These are phyloP conservation scores for Cystobasidium onofrii DNA, from an alignment of 768 basidiomycete species.

Conservation along the genomic window DNA sequence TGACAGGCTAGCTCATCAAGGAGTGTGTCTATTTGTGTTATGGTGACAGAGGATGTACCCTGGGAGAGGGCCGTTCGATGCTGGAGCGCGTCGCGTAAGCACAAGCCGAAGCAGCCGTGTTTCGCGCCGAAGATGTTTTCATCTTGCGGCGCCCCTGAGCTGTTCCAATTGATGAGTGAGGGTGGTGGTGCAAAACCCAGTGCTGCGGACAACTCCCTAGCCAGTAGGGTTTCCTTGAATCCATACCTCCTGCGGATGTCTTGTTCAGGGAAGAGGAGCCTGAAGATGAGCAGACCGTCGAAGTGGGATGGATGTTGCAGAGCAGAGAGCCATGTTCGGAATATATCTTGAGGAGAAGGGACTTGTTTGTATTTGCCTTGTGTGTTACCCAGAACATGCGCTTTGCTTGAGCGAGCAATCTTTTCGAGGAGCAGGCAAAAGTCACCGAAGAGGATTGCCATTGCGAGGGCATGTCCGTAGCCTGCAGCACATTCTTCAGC, in stretches of 20 bases:
- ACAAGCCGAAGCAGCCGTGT: conserved; percentile 62
- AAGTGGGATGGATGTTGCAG: background rate
- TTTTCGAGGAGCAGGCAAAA: background rate
- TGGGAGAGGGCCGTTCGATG: conserved; percentile 49
- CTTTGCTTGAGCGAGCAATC: background rate
- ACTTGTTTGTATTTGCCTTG: background rate
- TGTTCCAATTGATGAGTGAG: background rate
- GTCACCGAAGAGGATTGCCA: conserved; percentile 1
- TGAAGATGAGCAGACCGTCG: conserved; percentile 56
- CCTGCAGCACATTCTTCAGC: no score
- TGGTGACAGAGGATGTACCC: background rate
- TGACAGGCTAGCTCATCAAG: conserved; percentile 66
- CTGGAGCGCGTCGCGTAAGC: conserved; percentile 52
- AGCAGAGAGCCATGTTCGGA: background rate
- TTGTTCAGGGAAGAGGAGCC: conserved; percentile 76
- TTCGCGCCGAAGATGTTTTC: conserved; percentile 48
- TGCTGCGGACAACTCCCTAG: background rate
- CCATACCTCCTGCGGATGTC: conserved; percentile 54
- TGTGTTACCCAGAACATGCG: background rate
- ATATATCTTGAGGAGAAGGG: background rate
- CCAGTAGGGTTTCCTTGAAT: conserved; percentile 25
- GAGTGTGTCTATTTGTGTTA: conserved; percentile 44
- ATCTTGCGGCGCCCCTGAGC: conserved; percentile 54
- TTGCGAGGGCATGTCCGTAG: background rate
- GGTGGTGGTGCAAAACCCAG: conserved; percentile 4